Percentiles rank a stretch among this genome's conserved stretches.
Conservation (phyloP, 345 rosid genomes). For the Hypericum perforatum region DNA sequence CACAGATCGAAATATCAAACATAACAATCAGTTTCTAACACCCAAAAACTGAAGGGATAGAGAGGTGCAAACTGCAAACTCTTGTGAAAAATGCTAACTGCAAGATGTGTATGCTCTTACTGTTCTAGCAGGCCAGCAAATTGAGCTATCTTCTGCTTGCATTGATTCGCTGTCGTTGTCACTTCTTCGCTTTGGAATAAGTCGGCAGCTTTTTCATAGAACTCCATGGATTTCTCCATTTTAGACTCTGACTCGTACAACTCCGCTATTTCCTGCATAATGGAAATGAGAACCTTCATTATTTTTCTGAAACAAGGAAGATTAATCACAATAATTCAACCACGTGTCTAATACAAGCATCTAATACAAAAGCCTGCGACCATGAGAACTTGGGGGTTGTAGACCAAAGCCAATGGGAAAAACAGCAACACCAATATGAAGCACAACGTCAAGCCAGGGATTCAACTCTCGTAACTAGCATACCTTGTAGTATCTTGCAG, state of each 20-base stretch:
- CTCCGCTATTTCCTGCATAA: slow-evolving; percentile 5
- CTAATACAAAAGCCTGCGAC: not conserved
- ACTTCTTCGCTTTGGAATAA: slow-evolving; percentile 5
- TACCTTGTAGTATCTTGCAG: slow-evolving; percentile 19
- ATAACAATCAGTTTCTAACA: no score
- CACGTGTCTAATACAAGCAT: no score
- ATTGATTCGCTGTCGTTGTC: slow-evolving; percentile 15
- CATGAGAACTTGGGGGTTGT: no score
- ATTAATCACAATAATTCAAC: no score
- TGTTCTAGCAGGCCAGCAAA: slow-evolving; percentile 16
- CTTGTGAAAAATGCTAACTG: no score
- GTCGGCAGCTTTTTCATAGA: not conserved
- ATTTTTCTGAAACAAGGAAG: not conserved
- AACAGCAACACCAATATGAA: not conserved
- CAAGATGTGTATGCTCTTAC: not conserved
- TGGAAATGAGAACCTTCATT: not conserved
- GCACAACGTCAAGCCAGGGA: not conserved
- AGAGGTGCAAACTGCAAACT: no score
- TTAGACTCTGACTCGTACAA: not conserved
- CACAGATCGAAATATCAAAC: no score
- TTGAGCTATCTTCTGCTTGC: slow-evolving; percentile 23
- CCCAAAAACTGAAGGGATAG: no score
- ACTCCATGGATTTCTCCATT: not conserved
- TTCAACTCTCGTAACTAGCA: not conserved
- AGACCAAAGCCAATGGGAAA: no score